Evolutionary conservation across 305 asterid species (phyloP).

Genomic region (Solanum hybrid): DNA sequence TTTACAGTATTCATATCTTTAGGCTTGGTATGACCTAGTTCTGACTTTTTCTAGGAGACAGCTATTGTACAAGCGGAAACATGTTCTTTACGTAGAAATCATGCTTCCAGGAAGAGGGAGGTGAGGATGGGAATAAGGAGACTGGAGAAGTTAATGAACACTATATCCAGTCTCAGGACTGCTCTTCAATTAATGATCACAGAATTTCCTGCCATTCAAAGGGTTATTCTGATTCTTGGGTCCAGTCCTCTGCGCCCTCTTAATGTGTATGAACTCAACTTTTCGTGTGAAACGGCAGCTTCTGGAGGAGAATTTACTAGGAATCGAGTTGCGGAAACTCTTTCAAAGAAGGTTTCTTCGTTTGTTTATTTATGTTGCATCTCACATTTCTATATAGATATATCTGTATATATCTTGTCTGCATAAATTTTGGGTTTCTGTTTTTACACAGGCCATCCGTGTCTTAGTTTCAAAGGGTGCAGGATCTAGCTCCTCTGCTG

Average conservation of each 20-base stretch:
- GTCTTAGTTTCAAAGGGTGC: conserved; percentile 73
- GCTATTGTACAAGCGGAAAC: conserved; percentile 48
- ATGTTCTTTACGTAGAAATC: conserved; percentile 46
- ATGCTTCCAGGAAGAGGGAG: conserved; percentile 69
- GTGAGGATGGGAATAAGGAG: conserved; percentile 72
- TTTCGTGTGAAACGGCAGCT: conserved; percentile 27
- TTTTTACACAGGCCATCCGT: conserved; percentile 59
- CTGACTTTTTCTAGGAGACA: conserved; percentile 32
- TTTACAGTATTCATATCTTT: background rate
- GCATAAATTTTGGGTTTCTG: background rate
- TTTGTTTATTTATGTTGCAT: conserved; percentile 1
- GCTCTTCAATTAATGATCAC: conserved; percentile 61
- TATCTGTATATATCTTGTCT: background rate
- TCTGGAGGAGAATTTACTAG: conserved; percentile 40
- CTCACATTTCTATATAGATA: background rate
- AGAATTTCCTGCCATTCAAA: conserved; percentile 48
- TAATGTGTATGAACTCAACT: conserved; percentile 65
- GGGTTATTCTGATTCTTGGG: conserved; percentile 63
- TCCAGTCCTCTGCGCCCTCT: conserved; percentile 82
- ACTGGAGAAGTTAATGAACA: conserved; percentile 61
- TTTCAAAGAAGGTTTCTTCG: conserved; percentile 61
- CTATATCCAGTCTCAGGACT: conserved; percentile 40
- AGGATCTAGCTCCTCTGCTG: conserved; percentile 66
- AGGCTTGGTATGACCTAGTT: background rate
- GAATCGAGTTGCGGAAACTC: conserved; percentile 50